A percentile compares a stretch with the other conserved stretches of the same genome.
phyloP scores from a whole-genome alignment of 2,329 filamentous ascomycete species.

The Botryosphaeria dothidea region DNA sequence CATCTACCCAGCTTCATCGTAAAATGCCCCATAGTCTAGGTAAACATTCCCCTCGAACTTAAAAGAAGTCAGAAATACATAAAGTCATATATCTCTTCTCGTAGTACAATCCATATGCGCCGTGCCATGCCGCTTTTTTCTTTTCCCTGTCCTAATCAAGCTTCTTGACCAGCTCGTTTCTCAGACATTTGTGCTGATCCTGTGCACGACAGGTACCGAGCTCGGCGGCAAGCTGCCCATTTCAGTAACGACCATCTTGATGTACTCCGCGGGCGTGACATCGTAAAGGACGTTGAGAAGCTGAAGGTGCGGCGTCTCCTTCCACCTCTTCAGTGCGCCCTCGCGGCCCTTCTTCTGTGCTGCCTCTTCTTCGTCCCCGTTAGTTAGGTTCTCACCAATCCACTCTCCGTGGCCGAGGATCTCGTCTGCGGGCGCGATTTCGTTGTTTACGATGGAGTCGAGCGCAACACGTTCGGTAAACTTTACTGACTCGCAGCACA shows the following conservation, averaged over 20 bases:
- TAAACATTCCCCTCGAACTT: background rate
- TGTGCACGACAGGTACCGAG: conserved; percentile 75
- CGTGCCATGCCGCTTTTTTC: conserved; percentile 10
- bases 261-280: conserved; percentile 82
- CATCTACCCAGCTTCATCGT: background rate
- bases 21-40: background rate
- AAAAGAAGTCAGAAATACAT: background rate
- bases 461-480: conserved; percentile 88
- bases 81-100: background rate
- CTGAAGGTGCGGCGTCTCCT: conserved; percentile 45
- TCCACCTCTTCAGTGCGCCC: conserved; percentile 36
- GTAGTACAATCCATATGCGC: conserved; percentile 1
- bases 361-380: conserved; percentile 29
- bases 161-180: background rate
- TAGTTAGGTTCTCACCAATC: conserved; percentile 35
- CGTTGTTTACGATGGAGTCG: conserved; percentile 92
- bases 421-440: conserved; percentile 77
- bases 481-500: conserved; percentile 93
- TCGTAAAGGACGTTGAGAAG: conserved; percentile 83
- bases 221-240: conserved; percentile 83
- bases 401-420: conserved; percentile 44
- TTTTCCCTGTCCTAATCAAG: background rate
- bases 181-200: conserved; percentile 45
- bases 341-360: conserved; percentile 50
- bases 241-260: conserved; percentile 89